A percentile compares a stretch with the other conserved stretches of the same genome.
Evolutionary conservation across 2,329 filamentous ascomycete genomes (phyloP).

Genomic region (Hymenoscyphus fraxineus): DNA sequence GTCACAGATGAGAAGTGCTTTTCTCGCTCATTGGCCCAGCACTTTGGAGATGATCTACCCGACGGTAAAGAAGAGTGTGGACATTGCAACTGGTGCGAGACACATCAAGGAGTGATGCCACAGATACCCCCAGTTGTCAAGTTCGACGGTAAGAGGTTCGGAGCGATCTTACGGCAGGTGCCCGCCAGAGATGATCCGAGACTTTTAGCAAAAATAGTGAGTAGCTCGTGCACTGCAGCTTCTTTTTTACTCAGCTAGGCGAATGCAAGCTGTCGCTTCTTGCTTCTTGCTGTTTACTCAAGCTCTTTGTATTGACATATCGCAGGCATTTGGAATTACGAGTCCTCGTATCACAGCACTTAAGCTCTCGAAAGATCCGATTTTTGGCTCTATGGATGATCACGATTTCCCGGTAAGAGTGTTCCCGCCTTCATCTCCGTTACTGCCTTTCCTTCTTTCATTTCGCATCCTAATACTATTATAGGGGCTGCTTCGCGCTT

Average conservation of each 20-base stretch:
- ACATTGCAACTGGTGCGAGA: conserved; percentile 50
- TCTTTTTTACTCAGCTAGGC: background rate
- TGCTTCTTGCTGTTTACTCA: no score
- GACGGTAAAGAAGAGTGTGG: conserved; percentile 45
- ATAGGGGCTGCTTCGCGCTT: background rate
- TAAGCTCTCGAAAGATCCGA: conserved; percentile 42
- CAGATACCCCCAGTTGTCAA: conserved; percentile 38
- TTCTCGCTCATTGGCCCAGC: conserved; percentile 47
- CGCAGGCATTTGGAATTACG: conserved; percentile 53
- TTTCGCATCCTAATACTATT: background rate
- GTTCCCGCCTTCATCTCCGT: background rate
- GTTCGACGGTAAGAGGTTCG: conserved; percentile 41
- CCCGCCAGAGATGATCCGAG: conserved; percentile 53
- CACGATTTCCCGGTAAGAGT: conserved; percentile 48
- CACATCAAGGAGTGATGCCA: conserved; percentile 38
- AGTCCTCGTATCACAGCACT: conserved; percentile 51
- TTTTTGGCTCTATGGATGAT: conserved; percentile 52
- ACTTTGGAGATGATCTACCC: conserved; percentile 54
- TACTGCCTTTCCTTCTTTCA: background rate
- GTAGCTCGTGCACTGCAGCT: background rate
- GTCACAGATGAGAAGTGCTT: conserved; percentile 52
- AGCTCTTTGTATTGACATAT: background rate
- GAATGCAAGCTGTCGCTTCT: no score
- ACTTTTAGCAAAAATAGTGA: conserved; percentile 52
- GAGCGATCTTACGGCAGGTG: conserved; percentile 42